These are phyloP conservation scores for Mucor circinelloides DNA, from an alignment of 371 early-diverging fungal genomes.

Conservation along the genomic window DNA sequence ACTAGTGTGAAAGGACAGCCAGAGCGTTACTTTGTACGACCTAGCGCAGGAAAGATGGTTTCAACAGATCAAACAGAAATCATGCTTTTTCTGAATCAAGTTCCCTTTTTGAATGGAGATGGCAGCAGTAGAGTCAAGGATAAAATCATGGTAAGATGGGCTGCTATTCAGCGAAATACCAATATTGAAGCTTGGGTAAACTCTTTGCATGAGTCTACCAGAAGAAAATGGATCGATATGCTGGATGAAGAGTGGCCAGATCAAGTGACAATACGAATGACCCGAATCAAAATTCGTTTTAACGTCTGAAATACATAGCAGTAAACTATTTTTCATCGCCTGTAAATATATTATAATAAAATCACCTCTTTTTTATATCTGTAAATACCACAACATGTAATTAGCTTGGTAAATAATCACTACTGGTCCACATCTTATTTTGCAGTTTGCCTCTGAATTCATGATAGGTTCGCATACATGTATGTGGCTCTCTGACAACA, in stretches of 20 bases:
- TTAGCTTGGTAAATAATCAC: too few species aligned
- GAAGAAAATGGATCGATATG: slow-evolving; percentile 52
- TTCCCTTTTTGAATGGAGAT: slow-evolving; percentile 20
- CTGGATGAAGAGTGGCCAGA: slow-evolving; percentile 46
- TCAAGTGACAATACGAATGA: slow-evolving; percentile 47
- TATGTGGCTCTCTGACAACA: too few species aligned
- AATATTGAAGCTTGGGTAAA: slow-evolving; percentile 40
- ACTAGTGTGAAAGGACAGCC: slow-evolving; percentile 7
- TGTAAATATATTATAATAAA: too few species aligned
- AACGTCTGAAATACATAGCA: not conserved
- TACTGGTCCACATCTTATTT: too few species aligned
- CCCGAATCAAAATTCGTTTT: slow-evolving; percentile 46
- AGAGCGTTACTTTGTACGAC: slow-evolving; percentile 49
- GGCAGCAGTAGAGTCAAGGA: slow-evolving; percentile 22
- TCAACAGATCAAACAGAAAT: slow-evolving; percentile 35
- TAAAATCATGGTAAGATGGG: slow-evolving; percentile 48
- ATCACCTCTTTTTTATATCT: too few species aligned
- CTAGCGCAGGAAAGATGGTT: slow-evolving; percentile 45
- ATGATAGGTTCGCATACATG: too few species aligned
- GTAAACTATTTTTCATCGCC: too few species aligned
- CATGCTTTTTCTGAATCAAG: slow-evolving; percentile 45
- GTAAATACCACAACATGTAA: too few species aligned
- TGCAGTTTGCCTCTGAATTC: too few species aligned
- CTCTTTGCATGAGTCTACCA: slow-evolving; percentile 28
- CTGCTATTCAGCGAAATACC: slow-evolving; percentile 41